A percentile compares a stretch with the other conserved stretches of the same genome.
Evolutionary conservation across 352 stramenopile genomes (phyloP).

Genomic region (Plasmopara muralis): DNA sequence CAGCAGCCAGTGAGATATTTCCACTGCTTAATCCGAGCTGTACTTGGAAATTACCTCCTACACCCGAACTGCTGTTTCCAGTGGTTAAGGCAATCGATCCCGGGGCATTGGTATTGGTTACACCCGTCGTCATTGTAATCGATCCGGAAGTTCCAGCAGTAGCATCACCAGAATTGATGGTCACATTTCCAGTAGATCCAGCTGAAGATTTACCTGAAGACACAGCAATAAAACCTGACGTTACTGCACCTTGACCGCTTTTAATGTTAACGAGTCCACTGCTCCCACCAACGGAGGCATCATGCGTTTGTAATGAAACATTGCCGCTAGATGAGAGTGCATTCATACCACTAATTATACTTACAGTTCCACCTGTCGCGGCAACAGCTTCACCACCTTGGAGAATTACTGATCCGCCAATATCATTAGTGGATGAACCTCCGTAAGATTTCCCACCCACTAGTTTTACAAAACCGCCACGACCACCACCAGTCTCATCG

Average conservation of each 20-base stretch:
- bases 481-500: constrained; percentile 34
- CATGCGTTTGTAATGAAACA: constrained; percentile 31
- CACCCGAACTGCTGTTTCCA: constrained; percentile 22
- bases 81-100: constrained; percentile 25
- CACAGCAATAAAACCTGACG: constrained; percentile 22
- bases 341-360: constrained; percentile 40
- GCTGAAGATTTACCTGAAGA: constrained; percentile 20
- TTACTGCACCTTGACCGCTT: constrained; percentile 20
- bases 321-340: constrained; percentile 40
- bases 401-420: constrained; percentile 36
- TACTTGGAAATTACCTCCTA: constrained; percentile 25
- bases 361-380: constrained; percentile 40
- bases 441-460: constrained; percentile 42
- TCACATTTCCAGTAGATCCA: constrained; percentile 26
- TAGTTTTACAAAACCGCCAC: constrained; percentile 36
- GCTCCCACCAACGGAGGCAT: constrained; percentile 22
- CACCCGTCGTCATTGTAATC: constrained; percentile 24
- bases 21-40: constrained; percentile 22
- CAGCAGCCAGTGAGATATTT: constrained; percentile 20
- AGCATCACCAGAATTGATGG: constrained; percentile 21
- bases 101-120: constrained; percentile 12
- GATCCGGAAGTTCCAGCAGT: constrained; percentile 22
- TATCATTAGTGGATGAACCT: constrained; percentile 26
- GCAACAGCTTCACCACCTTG: constrained; percentile 32
- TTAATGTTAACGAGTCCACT: constrained; percentile 30